phyloP scores from a whole-genome alignment of 2,329 filamentous ascomycete species.

The Aplosporella prunicola region DNA sequence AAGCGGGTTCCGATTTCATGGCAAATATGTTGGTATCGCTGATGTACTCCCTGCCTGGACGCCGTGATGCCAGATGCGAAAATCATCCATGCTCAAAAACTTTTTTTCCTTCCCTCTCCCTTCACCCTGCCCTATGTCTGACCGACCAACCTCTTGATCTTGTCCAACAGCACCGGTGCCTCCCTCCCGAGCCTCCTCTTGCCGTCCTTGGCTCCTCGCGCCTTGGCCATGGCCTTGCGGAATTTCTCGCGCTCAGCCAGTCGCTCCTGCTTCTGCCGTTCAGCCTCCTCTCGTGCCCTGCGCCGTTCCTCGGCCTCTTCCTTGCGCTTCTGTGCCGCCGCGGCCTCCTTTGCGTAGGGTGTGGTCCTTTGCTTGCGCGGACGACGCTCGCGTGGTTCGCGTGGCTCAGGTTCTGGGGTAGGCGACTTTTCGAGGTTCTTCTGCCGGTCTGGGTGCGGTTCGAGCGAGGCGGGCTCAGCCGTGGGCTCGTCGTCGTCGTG shows the following conservation, averaged over 20 bases:
- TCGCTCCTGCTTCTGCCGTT: conserved; percentile 45
- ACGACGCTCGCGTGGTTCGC: conserved; percentile 16
- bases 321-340: conserved; percentile 43
- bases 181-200: conserved; percentile 74
- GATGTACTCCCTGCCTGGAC: too few species aligned
- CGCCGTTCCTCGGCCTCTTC: conserved; percentile 55
- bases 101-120: too few species aligned
- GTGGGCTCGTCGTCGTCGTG: conserved; percentile 20
- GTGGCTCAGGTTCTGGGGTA: conserved; percentile 12
- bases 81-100: too few species aligned
- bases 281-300: conserved; percentile 52
- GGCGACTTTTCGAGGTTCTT: conserved; percentile 45
- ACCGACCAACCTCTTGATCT: conserved; percentile 63
- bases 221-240: conserved; percentile 53
- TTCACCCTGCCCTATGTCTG: conserved; percentile 14
- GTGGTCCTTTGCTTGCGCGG: conserved; percentile 20
- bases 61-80: too few species aligned
- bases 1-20: too few species aligned
- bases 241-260: conserved; percentile 62
- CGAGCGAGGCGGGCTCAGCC: conserved; percentile 33
- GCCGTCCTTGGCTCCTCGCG: conserved; percentile 52
- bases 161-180: conserved; percentile 66
- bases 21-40: too few species aligned
- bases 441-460: conserved; percentile 52
- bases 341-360: conserved; percentile 36